Evolutionary conservation across 108 stramenopile genomes (phyloP).

Genomic region (Nitzschia palea): DNA sequence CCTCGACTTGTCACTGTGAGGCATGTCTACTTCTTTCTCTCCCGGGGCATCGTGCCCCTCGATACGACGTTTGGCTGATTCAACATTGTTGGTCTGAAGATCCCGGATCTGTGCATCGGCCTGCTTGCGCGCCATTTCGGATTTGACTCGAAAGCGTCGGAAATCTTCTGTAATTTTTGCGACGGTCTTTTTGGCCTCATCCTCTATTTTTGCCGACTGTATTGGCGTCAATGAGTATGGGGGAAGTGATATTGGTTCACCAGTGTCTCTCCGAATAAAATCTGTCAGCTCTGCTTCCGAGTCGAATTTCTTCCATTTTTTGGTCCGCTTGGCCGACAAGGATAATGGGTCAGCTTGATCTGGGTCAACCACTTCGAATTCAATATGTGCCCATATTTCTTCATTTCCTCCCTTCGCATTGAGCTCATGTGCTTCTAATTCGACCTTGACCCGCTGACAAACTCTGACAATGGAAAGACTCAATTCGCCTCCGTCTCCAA

Average conservation of each 20-base stretch:
- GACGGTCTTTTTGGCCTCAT: conserved; percentile 65
- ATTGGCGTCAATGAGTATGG: conserved; percentile 77
- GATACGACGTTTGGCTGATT: conserved; percentile 67
- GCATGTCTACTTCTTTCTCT: conserved; percentile 13
- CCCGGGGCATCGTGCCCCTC: conserved; percentile 52
- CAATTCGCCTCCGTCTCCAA: conserved; percentile 4
- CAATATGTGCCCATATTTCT: conserved; percentile 83
- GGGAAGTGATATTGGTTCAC: conserved; percentile 80
- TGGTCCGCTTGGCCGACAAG: conserved; percentile 31
- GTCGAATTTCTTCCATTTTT: conserved; percentile 76
- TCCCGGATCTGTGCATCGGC: conserved; percentile 76
- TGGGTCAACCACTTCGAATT: conserved; percentile 57
- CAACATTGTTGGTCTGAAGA: conserved; percentile 68
- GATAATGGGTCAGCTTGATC: conserved; percentile 22
- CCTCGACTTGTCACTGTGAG: conserved; percentile 36
- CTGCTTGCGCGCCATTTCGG: conserved; percentile 83
- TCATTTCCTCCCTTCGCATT: conserved; percentile 21
- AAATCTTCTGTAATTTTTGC: conserved; percentile 81
- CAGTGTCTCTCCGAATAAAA: conserved; percentile 82
- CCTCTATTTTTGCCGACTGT: conserved; percentile 65
- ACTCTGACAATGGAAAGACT: conserved; percentile 58
- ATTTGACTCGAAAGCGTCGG: conserved; percentile 77
- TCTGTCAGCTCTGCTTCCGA: conserved; percentile 71
- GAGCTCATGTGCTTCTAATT: conserved; percentile 16
- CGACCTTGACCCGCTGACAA: conserved; percentile 63